phyloP scores from a whole-genome alignment of 192 early-diverging fungal genomes.

The Coemansia sp. region DNA sequence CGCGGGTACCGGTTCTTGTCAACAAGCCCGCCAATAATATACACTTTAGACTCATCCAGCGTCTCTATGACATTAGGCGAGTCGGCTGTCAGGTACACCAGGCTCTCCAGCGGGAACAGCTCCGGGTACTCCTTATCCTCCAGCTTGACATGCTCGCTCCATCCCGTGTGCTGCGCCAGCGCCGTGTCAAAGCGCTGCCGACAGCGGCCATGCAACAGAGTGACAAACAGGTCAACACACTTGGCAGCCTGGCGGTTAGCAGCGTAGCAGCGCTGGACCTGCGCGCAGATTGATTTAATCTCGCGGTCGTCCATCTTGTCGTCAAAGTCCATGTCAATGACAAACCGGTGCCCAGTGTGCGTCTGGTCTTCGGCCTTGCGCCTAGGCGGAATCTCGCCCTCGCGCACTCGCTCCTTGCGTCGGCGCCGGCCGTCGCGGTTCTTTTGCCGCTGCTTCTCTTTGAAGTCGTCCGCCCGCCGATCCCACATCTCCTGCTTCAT shows the following conservation, averaged over 20 bases:
- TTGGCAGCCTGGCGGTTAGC: conserved; percentile 61
- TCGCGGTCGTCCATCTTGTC: conserved; percentile 78
- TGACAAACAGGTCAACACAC: conserved; percentile 62
- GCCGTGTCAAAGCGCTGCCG: conserved; percentile 53
- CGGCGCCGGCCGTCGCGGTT: conserved; percentile 59
- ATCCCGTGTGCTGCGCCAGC: conserved; percentile 54
- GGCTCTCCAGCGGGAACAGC: conserved; percentile 58
- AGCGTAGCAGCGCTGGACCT: conserved; percentile 77
- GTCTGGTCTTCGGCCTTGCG: conserved; percentile 57
- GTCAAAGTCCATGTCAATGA: conserved; percentile 84
- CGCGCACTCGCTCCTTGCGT: conserved; percentile 50
- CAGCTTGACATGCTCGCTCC: conserved; percentile 51
- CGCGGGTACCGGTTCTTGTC: conserved; percentile 89
- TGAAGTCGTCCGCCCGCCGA: conserved; percentile 44
- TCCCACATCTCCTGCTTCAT: conserved; percentile 68
- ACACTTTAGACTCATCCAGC: conserved; percentile 76
- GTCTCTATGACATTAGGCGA: conserved; percentile 68
- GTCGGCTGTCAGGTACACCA: conserved; percentile 93
- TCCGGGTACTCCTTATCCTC: conserved; percentile 44
- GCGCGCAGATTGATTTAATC: conserved; percentile 68
- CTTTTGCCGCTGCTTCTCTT: conserved; percentile 47
- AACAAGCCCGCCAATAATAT: conserved; percentile 94
- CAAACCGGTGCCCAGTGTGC: conserved; percentile 59
- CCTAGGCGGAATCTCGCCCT: conserved; percentile 32
- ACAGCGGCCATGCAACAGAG: conserved; percentile 61